phyloP scores from a whole-genome alignment of 78 protist species.

The Cyanophora paradoxa region DNA sequence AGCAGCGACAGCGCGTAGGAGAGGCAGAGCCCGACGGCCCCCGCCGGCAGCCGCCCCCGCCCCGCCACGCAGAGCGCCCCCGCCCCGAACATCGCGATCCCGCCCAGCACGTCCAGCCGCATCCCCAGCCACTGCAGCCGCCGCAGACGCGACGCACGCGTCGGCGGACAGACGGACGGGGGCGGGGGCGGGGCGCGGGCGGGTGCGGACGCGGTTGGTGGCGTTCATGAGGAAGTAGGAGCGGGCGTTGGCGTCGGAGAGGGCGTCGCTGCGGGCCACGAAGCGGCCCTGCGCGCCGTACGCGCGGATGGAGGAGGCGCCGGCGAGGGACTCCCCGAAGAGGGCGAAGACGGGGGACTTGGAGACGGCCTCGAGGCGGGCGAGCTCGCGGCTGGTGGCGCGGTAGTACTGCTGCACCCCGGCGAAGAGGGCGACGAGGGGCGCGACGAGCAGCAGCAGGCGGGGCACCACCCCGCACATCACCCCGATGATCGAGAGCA shows the following conservation, averaged over 20 bases:
- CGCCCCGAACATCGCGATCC: neutral
- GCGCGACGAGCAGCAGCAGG: neutral
- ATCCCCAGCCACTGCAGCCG: neutral
- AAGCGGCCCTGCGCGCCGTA: neutral
- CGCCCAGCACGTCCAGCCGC: neutral
- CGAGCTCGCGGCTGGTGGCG: conserved; percentile 5
- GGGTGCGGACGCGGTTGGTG: too few relatives aligned
- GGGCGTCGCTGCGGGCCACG: neutral
- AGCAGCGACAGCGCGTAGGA: neutral
- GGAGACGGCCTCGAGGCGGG: conserved; percentile 32
- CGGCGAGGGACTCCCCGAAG: conserved; percentile 44
- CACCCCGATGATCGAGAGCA: neutral
- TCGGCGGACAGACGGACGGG: too few relatives aligned
- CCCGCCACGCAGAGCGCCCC: neutral
- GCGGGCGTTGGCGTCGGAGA: conserved; percentile 1
- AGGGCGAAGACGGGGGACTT: conserved; percentile 46
- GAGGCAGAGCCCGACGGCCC: neutral
- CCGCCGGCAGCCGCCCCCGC: neutral
- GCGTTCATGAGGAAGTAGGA: neutral
- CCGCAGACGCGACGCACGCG: too few relatives aligned
- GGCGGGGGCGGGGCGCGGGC: too few relatives aligned
- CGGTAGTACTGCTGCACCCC: too few relatives aligned
- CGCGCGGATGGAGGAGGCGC: conserved; percentile 42
- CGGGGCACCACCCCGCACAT: neutral
- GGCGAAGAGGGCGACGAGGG: neutral